phyloP scores from a whole-genome alignment of 2,329 filamentous ascomycete genomes.

The Graphium sp. region DNA sequence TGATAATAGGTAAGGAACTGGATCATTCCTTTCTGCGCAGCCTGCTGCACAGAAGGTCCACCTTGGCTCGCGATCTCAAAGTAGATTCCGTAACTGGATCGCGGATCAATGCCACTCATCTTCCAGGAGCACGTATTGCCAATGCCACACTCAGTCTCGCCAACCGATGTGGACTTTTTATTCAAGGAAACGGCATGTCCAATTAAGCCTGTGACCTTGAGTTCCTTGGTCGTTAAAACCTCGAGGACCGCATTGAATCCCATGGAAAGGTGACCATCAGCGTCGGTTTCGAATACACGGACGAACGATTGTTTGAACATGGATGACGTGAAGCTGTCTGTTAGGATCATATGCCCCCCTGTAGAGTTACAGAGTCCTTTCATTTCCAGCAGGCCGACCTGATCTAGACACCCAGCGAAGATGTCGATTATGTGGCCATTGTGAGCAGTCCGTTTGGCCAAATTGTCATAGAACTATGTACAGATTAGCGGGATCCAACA shows the following conservation, averaged over 20 bases:
- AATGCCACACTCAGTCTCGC: slow-evolving; percentile 95
- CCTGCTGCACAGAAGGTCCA: slow-evolving; percentile 67
- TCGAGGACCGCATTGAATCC: slow-evolving; percentile 95
- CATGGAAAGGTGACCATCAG: slow-evolving; percentile 87
- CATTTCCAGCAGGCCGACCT: slow-evolving; percentile 95
- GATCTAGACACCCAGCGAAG: slow-evolving; percentile 91
- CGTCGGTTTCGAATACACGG: slow-evolving; percentile 93
- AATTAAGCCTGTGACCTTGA: slow-evolving; percentile 95
- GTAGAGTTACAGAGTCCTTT: slow-evolving; percentile 93
- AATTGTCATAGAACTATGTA: slow-evolving; percentile 71
- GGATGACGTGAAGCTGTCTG: slow-evolving; percentile 94
- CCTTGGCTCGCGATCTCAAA: slow-evolving; percentile 95
- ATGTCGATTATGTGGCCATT: slow-evolving; percentile 97
- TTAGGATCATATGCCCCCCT: slow-evolving; percentile 94
- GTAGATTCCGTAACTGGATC: slow-evolving; percentile 86
- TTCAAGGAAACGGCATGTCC: slow-evolving; percentile 93
- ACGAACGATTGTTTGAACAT: slow-evolving; percentile 99
- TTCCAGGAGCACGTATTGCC: slow-evolving; percentile 99
- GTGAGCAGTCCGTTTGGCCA: slow-evolving; percentile 86
- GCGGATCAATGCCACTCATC: slow-evolving; percentile 96
- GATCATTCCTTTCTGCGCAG: slow-evolving; percentile 85
- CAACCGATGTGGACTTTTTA: slow-evolving; percentile 94
- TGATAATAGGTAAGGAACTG: slow-evolving; percentile 99
- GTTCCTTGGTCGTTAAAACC: slow-evolving; percentile 90
- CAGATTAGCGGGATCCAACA: slow-evolving; percentile 10